Evolutionary conservation across 257 asterid species (phyloP).

Genomic region (Marsdenia floribunda): DNA sequence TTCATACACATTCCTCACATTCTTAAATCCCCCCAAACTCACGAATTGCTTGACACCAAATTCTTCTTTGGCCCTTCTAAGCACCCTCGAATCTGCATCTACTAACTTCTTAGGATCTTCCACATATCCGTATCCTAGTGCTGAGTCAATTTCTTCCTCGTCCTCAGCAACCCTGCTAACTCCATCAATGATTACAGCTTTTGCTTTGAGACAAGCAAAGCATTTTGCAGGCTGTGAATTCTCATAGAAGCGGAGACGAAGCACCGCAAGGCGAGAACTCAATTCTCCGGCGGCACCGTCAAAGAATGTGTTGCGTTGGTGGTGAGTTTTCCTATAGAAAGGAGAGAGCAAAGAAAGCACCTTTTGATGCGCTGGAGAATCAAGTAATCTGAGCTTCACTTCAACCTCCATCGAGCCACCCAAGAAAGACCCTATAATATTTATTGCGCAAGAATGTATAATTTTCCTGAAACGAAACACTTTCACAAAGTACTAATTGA

Average conservation of each 20-base stretch:
- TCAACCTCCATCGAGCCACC: conserved; percentile 55
- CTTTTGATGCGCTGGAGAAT: conserved; percentile 48
- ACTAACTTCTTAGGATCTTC: conserved; percentile 43
- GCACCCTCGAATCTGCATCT: conserved; percentile 54
- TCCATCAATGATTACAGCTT: conserved; percentile 67
- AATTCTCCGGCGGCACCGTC: conserved; percentile 69
- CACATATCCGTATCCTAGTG: conserved; percentile 49
- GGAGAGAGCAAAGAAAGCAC: conserved; percentile 54
- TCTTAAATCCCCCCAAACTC: conserved; percentile 77
- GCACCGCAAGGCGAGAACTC: conserved; percentile 55
- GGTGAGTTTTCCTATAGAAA: conserved; percentile 52
- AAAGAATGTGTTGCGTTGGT: conserved; percentile 78
- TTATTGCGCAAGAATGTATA: background rate
- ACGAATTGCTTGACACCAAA: conserved; percentile 55
- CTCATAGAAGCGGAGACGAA: conserved; percentile 89
- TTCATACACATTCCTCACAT: conserved; percentile 70
- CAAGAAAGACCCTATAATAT: background rate
- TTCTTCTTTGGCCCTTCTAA: conserved; percentile 69
- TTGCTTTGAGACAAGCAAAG: conserved; percentile 67
- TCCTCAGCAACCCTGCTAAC: conserved; percentile 90
- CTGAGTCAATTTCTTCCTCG: conserved; percentile 74
- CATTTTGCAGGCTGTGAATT: conserved; percentile 48
- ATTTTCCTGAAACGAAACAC: background rate
- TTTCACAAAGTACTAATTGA: background rate
- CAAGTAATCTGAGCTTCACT: conserved; percentile 74